phyloP scores from a whole-genome alignment of 768 basidiomycete species.

The Tremella yokohamensis region DNA sequence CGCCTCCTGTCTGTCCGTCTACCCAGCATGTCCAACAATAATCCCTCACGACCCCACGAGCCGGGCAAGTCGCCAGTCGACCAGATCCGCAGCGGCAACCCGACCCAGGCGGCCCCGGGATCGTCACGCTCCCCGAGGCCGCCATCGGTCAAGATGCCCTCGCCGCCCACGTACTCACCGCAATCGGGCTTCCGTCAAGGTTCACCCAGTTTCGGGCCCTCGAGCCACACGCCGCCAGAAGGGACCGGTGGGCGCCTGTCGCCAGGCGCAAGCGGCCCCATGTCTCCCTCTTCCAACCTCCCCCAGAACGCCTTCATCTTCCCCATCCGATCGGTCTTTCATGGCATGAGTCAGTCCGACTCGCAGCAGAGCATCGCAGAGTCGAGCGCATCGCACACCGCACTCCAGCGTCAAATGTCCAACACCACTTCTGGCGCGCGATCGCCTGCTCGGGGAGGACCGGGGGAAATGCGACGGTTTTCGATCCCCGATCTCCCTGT shows the following conservation, averaged over 20 bases:
- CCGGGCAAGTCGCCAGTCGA: background rate
- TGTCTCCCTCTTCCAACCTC: slow-evolving; percentile 11
- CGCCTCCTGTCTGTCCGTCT: background rate
- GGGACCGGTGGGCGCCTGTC: background rate
- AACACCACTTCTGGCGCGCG: background rate
- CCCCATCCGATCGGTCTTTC: slow-evolving; percentile 35
- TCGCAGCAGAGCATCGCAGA: background rate
- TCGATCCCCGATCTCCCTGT: background rate
- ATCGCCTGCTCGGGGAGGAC: background rate
- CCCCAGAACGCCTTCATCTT: slow-evolving; percentile 28
- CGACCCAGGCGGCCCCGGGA: background rate
- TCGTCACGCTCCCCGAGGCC: slow-evolving; percentile 7
- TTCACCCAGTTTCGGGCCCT: slow-evolving; percentile 3
- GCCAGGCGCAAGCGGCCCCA: slow-evolving; percentile 11
- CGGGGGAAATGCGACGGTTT: background rate
- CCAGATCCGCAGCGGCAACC: too few species aligned
- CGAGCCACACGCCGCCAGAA: slow-evolving; percentile 3
- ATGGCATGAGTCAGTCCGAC: slow-evolving; percentile 12
- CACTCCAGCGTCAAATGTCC: slow-evolving; percentile 2
- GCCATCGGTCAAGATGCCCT: slow-evolving; percentile 6
- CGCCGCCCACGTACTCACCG: slow-evolving; percentile 4
- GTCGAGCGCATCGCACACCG: background rate
- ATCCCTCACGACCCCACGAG: slow-evolving; percentile 15
- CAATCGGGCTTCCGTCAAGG: slow-evolving; percentile 6
- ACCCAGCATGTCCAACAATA: slow-evolving; percentile 54